Conservation (phyloP, 2,329 filamentous ascomycete genomes). For the Aspergillus intermedius region DNA sequence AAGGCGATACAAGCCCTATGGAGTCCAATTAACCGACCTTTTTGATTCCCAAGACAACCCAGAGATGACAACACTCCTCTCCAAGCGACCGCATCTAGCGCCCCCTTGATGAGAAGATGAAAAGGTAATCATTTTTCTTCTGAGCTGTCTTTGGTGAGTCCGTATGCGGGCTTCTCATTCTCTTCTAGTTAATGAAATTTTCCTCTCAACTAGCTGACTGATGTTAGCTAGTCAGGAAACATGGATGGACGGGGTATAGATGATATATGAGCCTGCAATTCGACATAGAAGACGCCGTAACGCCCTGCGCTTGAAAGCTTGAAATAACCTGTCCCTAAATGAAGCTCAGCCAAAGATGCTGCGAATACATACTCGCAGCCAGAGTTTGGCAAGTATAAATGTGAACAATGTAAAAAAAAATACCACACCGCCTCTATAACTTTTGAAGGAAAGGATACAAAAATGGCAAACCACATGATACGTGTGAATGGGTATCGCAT, state of each 20-base stretch:
- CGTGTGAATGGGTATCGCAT: constrained; percentile 1
- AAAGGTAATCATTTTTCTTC: not conserved
- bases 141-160: not conserved
- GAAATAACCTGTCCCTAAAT: not conserved
- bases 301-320: not conserved
- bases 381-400: not conserved
- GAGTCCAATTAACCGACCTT: too few species aligned
- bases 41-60: not conserved
- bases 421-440: too few species aligned
- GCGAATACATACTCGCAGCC: not conserved
- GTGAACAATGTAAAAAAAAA: not conserved
- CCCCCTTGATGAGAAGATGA: constrained; percentile 30
- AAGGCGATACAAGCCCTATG: too few species aligned
- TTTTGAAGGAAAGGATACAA: too few species aligned
- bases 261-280: not conserved
- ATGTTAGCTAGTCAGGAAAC: not conserved
- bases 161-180: not conserved
- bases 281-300: not conserved
- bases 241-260: not conserved
- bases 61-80: constrained; percentile 19
- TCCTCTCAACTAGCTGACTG: not conserved
- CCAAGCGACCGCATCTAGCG: constrained; percentile 33
- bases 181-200: not conserved
- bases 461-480: not conserved
- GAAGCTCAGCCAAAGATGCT: not conserved